phyloP scores from a whole-genome alignment of 176 grass and related monocot genomes.

The Juncus effusus region DNA sequence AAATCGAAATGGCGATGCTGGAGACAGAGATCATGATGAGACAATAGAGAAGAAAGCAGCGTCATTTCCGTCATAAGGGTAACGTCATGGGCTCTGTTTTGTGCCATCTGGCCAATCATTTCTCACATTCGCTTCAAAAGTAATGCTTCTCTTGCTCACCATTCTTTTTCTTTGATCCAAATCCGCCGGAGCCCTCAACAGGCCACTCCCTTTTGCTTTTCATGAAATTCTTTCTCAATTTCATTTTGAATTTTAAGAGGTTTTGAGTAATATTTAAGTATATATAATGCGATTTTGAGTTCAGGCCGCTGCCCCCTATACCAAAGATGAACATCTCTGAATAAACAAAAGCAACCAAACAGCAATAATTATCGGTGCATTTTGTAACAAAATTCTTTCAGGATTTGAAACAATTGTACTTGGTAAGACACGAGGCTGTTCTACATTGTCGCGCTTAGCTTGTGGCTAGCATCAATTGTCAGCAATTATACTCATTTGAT shows the following conservation, averaged over 20 bases:
- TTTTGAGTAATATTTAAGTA: background rate
- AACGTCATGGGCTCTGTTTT: constrained; percentile 37
- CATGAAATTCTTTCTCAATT: background rate
- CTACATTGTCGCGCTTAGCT: constrained; percentile 35
- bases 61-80: background rate
- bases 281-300: constrained; percentile 13
- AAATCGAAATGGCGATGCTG: constrained; percentile 36
- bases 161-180: constrained; percentile 60
- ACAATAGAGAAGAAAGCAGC: constrained; percentile 39
- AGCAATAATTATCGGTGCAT: constrained; percentile 16
- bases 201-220: constrained; percentile 11
- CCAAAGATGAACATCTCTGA: constrained; percentile 48
- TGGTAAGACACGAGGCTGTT: constrained; percentile 50
- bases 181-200: constrained; percentile 38
- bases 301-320: constrained; percentile 41
- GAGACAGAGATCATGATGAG: background rate
- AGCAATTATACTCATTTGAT: constrained; percentile 36
- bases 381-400: constrained; percentile 37
- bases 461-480: constrained; percentile 41
- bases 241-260: background rate
- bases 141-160: constrained; percentile 45
- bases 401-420: constrained; percentile 41
- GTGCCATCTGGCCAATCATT: constrained; percentile 42
- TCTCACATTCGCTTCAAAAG: constrained; percentile 45
- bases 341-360: constrained; percentile 24